Evolutionary conservation across 176 grass and related monocot genomes (phyloP), one percentile per base, ranked within the genome.

Genomic region (Eragrostis curvula): DNA sequence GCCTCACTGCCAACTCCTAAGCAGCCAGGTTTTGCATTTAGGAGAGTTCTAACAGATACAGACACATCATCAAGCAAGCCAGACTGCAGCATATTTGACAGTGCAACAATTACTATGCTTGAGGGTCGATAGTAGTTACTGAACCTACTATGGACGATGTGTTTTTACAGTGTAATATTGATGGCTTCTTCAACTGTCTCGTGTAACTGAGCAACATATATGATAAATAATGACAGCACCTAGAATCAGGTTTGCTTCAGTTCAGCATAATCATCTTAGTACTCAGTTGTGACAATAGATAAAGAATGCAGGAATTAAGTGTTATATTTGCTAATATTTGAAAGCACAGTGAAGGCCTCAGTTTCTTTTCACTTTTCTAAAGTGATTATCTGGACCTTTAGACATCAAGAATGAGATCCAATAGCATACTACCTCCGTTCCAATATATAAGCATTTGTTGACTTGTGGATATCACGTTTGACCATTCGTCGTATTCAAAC

Each of bases 11-110:
- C 91, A 66, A 84, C 78, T 65, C 91, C 88, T 62, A 93, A 76
- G 83, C 91, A 85, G 21, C 85, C 91, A 21, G 91, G 91, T 72
- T 93, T 93, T 76, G 82, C 85, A 28, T 78, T 79, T 51, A 93
- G 47, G 62, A 90, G 62, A 85, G 44, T 72, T 78, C 67, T 81
- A 17, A 79, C 57, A 41, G 88, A 90, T 59, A 70, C 82, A 70
- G 78, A 90, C 7, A 79, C 78, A 16, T 88, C 91, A 45, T 85
- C 88, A 45, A 87, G 78, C 46, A 93, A 93, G 58, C 72, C 85
- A 70, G 91, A 83, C 39, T 81, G 71, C 61, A 71, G 57, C 51
- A 75, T 81, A 50, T 78, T 90, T 42, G 46, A 67, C 21, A 78
- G 75, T 36, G 79, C 80, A 18, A 82, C 88, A 16, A 66, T 88